phyloP scores from a whole-genome alignment of 2,329 filamentous ascomycete genomes.

The Raffaelea ambrosiae region DNA sequence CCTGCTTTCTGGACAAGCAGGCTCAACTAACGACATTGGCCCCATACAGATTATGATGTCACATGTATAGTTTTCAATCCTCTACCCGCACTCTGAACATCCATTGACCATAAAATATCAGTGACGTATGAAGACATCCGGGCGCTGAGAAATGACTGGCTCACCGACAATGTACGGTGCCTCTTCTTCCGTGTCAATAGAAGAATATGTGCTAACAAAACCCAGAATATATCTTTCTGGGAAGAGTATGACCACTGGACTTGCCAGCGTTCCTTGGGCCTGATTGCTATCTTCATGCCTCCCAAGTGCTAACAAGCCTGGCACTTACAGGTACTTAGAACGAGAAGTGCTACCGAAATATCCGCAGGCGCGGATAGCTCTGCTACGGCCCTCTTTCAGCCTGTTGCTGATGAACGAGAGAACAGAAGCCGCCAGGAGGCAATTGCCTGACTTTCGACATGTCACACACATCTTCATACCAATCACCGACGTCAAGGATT shows the following conservation, averaged over 20 bases:
- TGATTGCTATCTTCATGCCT: no score
- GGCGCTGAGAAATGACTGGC: slow-evolving; percentile 84
- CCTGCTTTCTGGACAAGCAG: not conserved
- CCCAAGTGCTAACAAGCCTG: no score
- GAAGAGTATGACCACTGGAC: slow-evolving; percentile 59
- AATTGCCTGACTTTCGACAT: slow-evolving; percentile 66
- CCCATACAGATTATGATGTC: slow-evolving; percentile 29
- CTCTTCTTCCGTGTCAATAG: not conserved
- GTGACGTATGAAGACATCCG: slow-evolving; percentile 87
- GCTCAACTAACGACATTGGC: not conserved
- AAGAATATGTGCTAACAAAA: slow-evolving; percentile 14
- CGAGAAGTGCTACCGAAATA: slow-evolving; percentile 75
- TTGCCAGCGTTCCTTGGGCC: not conserved
- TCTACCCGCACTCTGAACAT: not conserved
- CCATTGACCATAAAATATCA: slow-evolving; percentile 22
- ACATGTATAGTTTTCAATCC: slow-evolving; percentile 5
- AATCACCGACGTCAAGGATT: slow-evolving; percentile 79
- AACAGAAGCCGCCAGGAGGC: slow-evolving; percentile 15
- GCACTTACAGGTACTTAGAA: slow-evolving; percentile 69
- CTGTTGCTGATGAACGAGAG: slow-evolving; percentile 71
- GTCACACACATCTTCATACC: slow-evolving; percentile 93
- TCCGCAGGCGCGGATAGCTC: slow-evolving; percentile 76
- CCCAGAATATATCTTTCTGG: slow-evolving; percentile 90
- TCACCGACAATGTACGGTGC: slow-evolving; percentile 81
- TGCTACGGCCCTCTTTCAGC: slow-evolving; percentile 90